A percentile compares a stretch with the other conserved stretches of the same genome.
These are phyloP conservation scores for Closterium sp. DNA, from an alignment of 139 green algal genomes.

Conservation along the genomic window DNA sequence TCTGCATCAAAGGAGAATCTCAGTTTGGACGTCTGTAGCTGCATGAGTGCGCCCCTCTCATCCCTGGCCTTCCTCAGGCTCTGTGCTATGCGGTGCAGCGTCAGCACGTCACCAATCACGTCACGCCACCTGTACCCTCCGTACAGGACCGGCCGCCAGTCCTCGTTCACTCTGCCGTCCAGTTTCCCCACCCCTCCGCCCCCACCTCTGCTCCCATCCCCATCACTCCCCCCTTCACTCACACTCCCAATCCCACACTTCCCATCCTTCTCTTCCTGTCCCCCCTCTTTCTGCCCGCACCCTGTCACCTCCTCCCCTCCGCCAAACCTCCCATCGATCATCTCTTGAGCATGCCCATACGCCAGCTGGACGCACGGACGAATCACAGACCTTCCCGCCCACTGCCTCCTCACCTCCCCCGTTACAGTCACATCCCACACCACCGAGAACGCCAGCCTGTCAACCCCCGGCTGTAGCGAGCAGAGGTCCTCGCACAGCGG, in stretches of 20 bases:
- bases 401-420: slow-evolving; percentile 63
- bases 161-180: not conserved
- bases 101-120: slow-evolving; percentile 68
- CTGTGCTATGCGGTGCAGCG: slow-evolving; percentile 69
- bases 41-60: slow-evolving; percentile 19
- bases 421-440: slow-evolving; percentile 48
- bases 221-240: too few species aligned
- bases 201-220: too few species aligned
- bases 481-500: slow-evolving; percentile 60
- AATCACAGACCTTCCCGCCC: slow-evolving; percentile 57
- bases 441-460: slow-evolving; percentile 58
- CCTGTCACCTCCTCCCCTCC: slow-evolving; percentile 17
- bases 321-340: slow-evolving; percentile 67
- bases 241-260: too few species aligned
- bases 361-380: slow-evolving; percentile 82
- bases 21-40: slow-evolving; percentile 81
- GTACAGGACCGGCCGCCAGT: slow-evolving; percentile 49
- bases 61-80: not conserved
- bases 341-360: slow-evolving; percentile 81
- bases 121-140: slow-evolving; percentile 67
- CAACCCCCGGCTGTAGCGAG: slow-evolving; percentile 57
- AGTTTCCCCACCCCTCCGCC: not conserved
- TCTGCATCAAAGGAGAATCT: slow-evolving; percentile 74
- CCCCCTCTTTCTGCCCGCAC: too few species aligned
- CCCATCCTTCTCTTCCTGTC: too few species aligned